Conservation (phyloP, 345 rosid genomes). For the Bretschneidera sinensis region DNA sequence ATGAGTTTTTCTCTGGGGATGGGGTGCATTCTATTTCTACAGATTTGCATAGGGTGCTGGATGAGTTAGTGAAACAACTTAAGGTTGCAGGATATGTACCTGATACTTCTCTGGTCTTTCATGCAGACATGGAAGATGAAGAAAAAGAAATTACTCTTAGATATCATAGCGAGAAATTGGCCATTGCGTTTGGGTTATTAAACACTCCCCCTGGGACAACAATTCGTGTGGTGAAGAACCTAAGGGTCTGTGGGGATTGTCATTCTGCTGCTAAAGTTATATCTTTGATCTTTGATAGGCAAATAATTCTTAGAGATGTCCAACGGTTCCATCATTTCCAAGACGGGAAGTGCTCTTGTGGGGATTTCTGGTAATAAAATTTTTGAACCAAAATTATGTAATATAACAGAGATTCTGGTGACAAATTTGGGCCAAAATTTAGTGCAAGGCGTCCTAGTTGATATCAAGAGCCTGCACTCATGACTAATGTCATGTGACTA, state of each 20-base stretch:
- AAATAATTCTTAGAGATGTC: conserved; percentile 77
- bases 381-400: not conserved
- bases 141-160: conserved; percentile 63
- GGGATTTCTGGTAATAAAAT: conserved; percentile 63
- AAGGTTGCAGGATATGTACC: conserved; percentile 78
- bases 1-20: conserved; percentile 79
- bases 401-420: not conserved
- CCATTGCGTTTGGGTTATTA: conserved; percentile 70
- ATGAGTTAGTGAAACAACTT: conserved; percentile 58
- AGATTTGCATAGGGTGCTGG: conserved; percentile 48
- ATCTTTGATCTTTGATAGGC: conserved; percentile 57
- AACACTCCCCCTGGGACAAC: conserved; percentile 67
- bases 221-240: conserved; percentile 77
- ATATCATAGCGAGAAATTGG: conserved; percentile 87
- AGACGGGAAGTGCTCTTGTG: conserved; percentile 79
- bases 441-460: not conserved
- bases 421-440: not conserved
- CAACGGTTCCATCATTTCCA: conserved; percentile 88
- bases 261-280: conserved; percentile 76
- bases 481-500: not conserved
- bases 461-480: not conserved
- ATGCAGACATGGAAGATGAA: conserved; percentile 53
- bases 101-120: conserved; percentile 59
- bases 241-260: conserved; percentile 82
- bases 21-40: conserved; percentile 46